Evolutionary conservation across 768 basidiomycete genomes (phyloP).

Genomic region (Melanogaster broomeanus): DNA sequence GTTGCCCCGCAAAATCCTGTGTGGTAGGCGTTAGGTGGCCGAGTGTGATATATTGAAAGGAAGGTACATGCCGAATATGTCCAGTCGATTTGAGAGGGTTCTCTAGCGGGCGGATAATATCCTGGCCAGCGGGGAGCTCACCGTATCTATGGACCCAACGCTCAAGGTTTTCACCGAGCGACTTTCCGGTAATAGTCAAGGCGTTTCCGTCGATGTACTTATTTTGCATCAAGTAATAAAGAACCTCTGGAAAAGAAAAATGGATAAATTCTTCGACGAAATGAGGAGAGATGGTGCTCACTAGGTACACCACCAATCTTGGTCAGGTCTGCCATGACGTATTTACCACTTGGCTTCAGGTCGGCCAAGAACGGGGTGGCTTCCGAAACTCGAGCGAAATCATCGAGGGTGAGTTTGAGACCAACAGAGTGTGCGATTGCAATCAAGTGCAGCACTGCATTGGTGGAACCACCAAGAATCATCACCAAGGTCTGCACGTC

Average conservation of each 20-base stretch:
- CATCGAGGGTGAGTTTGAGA: constrained; percentile 83
- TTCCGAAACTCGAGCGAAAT: constrained; percentile 94
- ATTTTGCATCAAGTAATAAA: constrained; percentile 83
- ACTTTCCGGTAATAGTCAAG: constrained; percentile 87
- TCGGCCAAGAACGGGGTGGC: constrained; percentile 93
- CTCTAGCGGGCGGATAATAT: constrained; percentile 84
- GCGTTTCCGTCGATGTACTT: constrained; percentile 89
- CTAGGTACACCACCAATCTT: constrained; percentile 96
- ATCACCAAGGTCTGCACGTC: constrained; percentile 81
- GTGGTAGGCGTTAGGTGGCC: not conserved
- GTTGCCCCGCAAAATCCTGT: constrained; percentile 87
- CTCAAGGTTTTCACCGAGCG: constrained; percentile 91
- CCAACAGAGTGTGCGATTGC: constrained; percentile 97
- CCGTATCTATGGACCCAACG: constrained; percentile 83
- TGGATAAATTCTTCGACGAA: not conserved
- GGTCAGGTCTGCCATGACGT: constrained; percentile 98
- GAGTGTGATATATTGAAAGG: not conserved
- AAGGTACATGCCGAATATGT: constrained; percentile 70
- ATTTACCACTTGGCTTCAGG: constrained; percentile 96
- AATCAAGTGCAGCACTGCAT: constrained; percentile 95
- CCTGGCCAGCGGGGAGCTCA: constrained; percentile 70
- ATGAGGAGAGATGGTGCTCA: constrained; percentile 40
- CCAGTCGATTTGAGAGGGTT: constrained; percentile 89
- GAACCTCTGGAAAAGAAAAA: constrained; percentile 56
- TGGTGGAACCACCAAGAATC: constrained; percentile 97